Percentiles rank a stretch among this genome's conserved stretches.
These are phyloP conservation scores for Zea luxurians DNA, from an alignment of 176 grass and related monocot genomes.

Conservation along the genomic window DNA sequence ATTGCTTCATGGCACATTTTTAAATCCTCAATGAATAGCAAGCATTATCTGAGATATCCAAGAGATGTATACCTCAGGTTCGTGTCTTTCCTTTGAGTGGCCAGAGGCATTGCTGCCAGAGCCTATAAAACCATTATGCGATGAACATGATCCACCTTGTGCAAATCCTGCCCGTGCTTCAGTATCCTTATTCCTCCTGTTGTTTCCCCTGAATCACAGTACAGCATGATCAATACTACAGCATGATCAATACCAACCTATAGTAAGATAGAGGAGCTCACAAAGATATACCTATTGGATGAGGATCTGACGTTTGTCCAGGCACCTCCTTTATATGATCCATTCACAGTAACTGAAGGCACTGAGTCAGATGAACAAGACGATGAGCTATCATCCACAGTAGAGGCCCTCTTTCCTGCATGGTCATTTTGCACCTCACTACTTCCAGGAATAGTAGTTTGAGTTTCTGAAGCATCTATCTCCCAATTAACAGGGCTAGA, in stretches of 20 bases:
- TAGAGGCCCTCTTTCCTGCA: constrained; percentile 58
- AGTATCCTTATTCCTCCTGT: not conserved
- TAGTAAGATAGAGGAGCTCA: not conserved
- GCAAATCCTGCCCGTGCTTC: constrained; percentile 32
- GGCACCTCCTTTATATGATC: constrained; percentile 45
- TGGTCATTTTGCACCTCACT: not conserved
- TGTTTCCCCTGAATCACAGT: constrained; percentile 57
- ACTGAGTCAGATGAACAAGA: constrained; percentile 84
- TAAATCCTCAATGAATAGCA: not conserved
- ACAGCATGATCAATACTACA: constrained; percentile 1
- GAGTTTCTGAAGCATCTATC: constrained; percentile 78
- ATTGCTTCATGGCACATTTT: not conserved
- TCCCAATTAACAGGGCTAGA: constrained; percentile 77
- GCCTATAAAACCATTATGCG: constrained; percentile 46
- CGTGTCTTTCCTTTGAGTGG: not conserved
- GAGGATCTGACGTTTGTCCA: constrained; percentile 67
- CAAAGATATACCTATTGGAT: constrained; percentile 62
- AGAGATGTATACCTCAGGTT: constrained; percentile 45
- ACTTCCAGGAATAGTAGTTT: constrained; percentile 43
- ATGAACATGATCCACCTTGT: constrained; percentile 41
- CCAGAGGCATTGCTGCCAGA: constrained; percentile 36
- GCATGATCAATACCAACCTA: constrained; percentile 23
- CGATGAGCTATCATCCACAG: constrained; percentile 83
- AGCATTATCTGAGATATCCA: constrained; percentile 20
- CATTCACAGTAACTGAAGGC: constrained; percentile 61